These are phyloP conservation scores for Yamadazyma mexicana DNA, from an alignment of 1,139 yeast genomes.

Conservation along the genomic window DNA sequence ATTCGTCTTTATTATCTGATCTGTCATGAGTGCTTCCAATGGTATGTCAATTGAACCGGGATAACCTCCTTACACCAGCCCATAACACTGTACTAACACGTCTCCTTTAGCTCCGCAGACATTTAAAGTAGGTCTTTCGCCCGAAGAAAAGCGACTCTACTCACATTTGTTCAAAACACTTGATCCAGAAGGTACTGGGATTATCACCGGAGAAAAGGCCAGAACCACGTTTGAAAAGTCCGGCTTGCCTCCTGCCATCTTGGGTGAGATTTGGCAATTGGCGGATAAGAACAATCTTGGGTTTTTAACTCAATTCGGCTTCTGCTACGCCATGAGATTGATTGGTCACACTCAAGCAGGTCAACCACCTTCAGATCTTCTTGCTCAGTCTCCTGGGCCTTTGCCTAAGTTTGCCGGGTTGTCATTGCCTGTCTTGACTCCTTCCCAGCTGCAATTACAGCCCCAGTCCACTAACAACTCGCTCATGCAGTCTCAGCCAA, in stretches of 20 bases:
- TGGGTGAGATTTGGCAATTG: slow-evolving; percentile 93
- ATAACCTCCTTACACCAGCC: too few relatives aligned
- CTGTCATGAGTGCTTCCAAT: neutral
- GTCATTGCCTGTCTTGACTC: slow-evolving; percentile 5
- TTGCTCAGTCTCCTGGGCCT: slow-evolving; percentile 60
- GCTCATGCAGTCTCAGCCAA: slow-evolving; percentile 52
- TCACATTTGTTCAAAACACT: slow-evolving; percentile 74
- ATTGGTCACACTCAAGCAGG: slow-evolving; percentile 89
- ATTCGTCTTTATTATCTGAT: neutral
- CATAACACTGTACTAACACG: neutral
- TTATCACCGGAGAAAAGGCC: slow-evolving; percentile 90
- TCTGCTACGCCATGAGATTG: slow-evolving; percentile 82
- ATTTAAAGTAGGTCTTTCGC: slow-evolving; percentile 57
- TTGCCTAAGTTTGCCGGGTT: slow-evolving; percentile 52
- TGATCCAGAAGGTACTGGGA: slow-evolving; percentile 77
- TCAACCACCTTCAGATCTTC: slow-evolving; percentile 48
- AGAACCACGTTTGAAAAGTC: slow-evolving; percentile 82
- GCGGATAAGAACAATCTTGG: slow-evolving; percentile 88
- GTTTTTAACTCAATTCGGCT: slow-evolving; percentile 76
- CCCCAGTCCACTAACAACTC: slow-evolving; percentile 43
- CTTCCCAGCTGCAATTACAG: slow-evolving; percentile 22
- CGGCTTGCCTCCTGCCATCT: slow-evolving; percentile 71
- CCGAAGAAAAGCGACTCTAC: slow-evolving; percentile 76
- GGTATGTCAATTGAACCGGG: slow-evolving; percentile 2
- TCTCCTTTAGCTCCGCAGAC: slow-evolving; percentile 17